Evolutionary conservation across 2,329 filamentous ascomycete species (phyloP).

Genomic region (Madurella mycetomatis): DNA sequence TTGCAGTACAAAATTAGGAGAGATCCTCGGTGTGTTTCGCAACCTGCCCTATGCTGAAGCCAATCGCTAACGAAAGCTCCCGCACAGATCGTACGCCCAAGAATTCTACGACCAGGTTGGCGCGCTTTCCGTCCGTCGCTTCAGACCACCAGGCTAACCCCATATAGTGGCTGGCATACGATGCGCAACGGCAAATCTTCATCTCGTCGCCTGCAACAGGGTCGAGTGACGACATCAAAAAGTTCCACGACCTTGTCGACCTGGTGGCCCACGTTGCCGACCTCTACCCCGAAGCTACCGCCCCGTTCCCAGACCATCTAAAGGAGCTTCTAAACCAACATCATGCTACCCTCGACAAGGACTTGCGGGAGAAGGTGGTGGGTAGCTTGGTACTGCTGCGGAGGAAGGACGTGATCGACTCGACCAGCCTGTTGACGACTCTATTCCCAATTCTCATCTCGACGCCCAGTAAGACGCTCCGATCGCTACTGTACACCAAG

Average conservation of each 20-base stretch:
- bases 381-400: constrained; percentile 81
- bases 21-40: constrained; percentile 65
- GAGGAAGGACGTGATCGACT: constrained; percentile 90
- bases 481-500: constrained; percentile 78
- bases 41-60: not conserved
- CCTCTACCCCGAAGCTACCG: constrained; percentile 80
- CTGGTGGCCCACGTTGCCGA: constrained; percentile 91
- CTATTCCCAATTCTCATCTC: constrained; percentile 90
- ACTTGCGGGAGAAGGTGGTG: constrained; percentile 90
- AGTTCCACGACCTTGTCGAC: constrained; percentile 86
- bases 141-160: not conserved
- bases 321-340: constrained; percentile 76
- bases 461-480: constrained; percentile 82
- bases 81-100: constrained; percentile 71
- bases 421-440: constrained; percentile 74
- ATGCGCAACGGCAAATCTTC: constrained; percentile 80
- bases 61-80: constrained; percentile 3
- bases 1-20: constrained; percentile 87
- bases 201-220: constrained; percentile 74
- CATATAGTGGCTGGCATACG: constrained; percentile 27
- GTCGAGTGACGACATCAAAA: constrained; percentile 72
- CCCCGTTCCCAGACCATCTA: constrained; percentile 72
- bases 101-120: constrained; percentile 56
- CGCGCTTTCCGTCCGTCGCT: not conserved
- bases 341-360: constrained; percentile 75